These are phyloP conservation scores for Botrytis fragariae DNA, from an alignment of 2,329 filamentous ascomycete genomes.

Conservation along the genomic window DNA sequence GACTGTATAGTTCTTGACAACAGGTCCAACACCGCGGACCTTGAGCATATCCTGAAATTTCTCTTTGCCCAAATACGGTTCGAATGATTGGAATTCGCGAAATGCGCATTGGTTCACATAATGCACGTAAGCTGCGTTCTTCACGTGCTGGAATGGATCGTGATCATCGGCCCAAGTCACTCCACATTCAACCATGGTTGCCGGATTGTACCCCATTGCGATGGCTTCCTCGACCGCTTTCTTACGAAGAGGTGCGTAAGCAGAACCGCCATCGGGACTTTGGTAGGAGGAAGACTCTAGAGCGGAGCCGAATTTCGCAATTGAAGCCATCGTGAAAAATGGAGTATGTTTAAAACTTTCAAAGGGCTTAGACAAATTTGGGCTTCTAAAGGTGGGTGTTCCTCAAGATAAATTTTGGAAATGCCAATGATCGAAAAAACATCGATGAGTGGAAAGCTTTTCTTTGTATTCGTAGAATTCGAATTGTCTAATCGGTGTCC, in stretches of 20 bases:
- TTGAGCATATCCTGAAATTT: constrained; percentile 13
- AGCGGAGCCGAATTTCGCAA: constrained; percentile 8
- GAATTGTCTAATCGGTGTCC: background rate
- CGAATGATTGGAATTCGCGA: constrained; percentile 11
- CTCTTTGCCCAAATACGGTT: constrained; percentile 8
- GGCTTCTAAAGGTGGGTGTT: background rate
- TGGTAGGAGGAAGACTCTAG: constrained; percentile 19
- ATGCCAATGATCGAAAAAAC: background rate
- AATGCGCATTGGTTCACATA: constrained; percentile 9
- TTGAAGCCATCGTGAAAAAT: background rate
- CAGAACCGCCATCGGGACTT: constrained; percentile 14
- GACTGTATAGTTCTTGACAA: background rate
- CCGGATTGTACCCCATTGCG: constrained; percentile 20
- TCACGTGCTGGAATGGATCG: constrained; percentile 15
- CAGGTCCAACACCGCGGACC: background rate
- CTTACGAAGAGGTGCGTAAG: constrained; percentile 15
- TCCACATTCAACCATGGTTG: constrained; percentile 19
- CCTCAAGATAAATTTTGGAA: background rate
- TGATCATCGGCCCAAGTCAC: constrained; percentile 17
- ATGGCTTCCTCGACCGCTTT: constrained; percentile 2
- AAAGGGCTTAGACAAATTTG: background rate
- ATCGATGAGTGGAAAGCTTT: background rate
- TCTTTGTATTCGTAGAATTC: background rate
- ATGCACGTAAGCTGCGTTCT: constrained; percentile 7
- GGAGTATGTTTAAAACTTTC: background rate